Conservation (phyloP, 31 red algal species). For the Bonnemaisonia californica region DNA sequence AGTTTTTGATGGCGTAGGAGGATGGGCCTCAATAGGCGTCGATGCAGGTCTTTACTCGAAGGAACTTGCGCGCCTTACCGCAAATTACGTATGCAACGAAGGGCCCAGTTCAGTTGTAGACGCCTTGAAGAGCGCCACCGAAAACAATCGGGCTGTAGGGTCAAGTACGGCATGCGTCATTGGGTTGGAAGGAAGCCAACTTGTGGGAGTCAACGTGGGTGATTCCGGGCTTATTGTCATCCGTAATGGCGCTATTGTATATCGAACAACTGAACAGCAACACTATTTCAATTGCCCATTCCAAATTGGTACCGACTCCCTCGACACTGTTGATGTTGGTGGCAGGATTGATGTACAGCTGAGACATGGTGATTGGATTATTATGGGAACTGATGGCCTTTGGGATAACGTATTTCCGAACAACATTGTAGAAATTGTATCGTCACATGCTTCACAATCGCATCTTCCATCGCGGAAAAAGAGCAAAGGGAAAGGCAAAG, state of each 20-base stretch:
- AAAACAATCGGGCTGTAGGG: conserved; percentile 47
- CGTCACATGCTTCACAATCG: conserved; percentile 2
- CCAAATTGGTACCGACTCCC: conserved; percentile 76
- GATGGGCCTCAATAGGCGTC: conserved; percentile 83
- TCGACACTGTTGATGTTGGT: conserved; percentile 58
- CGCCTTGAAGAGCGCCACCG: conserved; percentile 53
- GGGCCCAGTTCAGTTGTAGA: conserved; percentile 28
- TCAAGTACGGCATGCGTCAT: conserved; percentile 75
- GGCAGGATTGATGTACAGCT: conserved; percentile 52
- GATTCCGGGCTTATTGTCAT: conserved; percentile 84
- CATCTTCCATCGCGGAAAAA: neutral
- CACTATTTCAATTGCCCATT: conserved; percentile 91
- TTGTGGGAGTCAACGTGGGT: conserved; percentile 72
- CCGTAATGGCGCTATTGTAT: conserved; percentile 64
- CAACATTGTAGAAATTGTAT: conserved; percentile 55
- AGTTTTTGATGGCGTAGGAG: conserved; percentile 97
- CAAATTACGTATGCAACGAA: conserved; percentile 26
- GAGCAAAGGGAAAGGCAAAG: neutral
- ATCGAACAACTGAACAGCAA: conserved; percentile 72
- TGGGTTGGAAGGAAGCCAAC: conserved; percentile 42
- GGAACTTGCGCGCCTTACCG: conserved; percentile 58
- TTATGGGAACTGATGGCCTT: conserved; percentile 83
- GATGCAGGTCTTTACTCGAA: conserved; percentile 85
- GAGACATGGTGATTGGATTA: conserved; percentile 64
- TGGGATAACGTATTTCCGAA: conserved; percentile 85